Evolutionary conservation across 164 flowering plant genomes (phyloP).

Genomic region (Platanus orientalis): DNA sequence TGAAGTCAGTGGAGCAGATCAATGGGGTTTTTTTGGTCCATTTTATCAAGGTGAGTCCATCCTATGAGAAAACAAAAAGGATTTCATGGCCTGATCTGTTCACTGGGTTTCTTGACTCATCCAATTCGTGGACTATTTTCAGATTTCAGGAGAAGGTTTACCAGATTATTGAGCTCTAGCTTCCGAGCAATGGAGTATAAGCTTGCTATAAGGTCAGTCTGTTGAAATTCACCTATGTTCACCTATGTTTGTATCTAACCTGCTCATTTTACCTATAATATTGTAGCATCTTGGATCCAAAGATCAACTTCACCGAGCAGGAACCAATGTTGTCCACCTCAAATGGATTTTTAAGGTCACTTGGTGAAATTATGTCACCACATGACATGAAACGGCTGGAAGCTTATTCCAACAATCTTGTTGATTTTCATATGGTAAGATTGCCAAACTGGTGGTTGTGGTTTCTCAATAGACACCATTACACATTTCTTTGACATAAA

Average conservation of each 20-base stretch:
- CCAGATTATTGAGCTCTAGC: conserved; percentile 31
- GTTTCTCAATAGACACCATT: too few species aligned
- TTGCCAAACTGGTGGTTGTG: too few species aligned
- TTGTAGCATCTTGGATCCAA: conserved; percentile 79
- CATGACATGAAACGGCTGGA: conserved; percentile 66
- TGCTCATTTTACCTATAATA: conserved; percentile 17
- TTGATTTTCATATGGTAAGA: conserved; percentile 61
- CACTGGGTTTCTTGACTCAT: conserved; percentile 2
- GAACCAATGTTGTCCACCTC: conserved; percentile 25
- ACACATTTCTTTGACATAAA: too few species aligned
- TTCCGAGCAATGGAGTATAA: conserved; percentile 70
- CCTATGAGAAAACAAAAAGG: background rate
- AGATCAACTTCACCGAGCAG: conserved; percentile 49
- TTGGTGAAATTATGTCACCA: conserved; percentile 41
- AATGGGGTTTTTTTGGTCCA: conserved; percentile 69
- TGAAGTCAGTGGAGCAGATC: conserved; percentile 49
- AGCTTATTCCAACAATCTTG: conserved; percentile 63
- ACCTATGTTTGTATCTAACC: background rate
- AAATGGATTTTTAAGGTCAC: conserved; percentile 35
- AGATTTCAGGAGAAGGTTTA: conserved; percentile 75
- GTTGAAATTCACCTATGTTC: background rate
- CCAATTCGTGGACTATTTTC: conserved; percentile 6
- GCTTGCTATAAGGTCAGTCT: conserved; percentile 85
- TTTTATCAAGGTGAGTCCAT: conserved; percentile 63
- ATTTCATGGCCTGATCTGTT: background rate